Evolutionary conservation across 2,329 filamentous ascomycete species (phyloP).

Genomic region (Xylaria sp.): DNA sequence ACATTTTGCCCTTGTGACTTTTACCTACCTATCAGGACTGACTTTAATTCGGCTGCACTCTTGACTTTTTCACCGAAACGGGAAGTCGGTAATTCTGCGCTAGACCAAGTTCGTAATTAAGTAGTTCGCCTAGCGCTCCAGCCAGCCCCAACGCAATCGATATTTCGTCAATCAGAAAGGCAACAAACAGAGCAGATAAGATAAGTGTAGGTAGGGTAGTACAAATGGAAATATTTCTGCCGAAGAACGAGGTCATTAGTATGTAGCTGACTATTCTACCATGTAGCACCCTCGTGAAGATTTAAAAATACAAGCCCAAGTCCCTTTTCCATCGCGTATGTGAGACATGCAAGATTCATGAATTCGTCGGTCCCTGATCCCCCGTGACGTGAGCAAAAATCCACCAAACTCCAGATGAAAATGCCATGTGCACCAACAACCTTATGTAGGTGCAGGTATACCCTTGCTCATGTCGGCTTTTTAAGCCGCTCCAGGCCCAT

Average conservation of each 20-base stretch:
- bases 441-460: slow-evolving; percentile 10
- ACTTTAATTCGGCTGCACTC: neutral
- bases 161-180: neutral
- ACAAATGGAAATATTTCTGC: slow-evolving; percentile 9
- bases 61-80: slow-evolving; percentile 5
- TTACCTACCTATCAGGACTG: too few relatives aligned
- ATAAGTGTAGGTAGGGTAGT: slow-evolving; percentile 4
- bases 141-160: neutral
- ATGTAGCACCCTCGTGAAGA: neutral
- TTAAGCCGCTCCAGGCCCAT: neutral
- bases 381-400: slow-evolving; percentile 21
- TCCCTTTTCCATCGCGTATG: slow-evolving; percentile 20
- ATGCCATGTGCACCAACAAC: slow-evolving; percentile 30
- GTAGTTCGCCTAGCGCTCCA: slow-evolving; percentile 17
- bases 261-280: slow-evolving; percentile 5
- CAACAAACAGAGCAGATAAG: neutral
- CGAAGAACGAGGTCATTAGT: neutral
- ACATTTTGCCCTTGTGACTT: too few relatives aligned
- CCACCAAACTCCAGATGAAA: slow-evolving; percentile 36
- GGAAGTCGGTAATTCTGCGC: slow-evolving; percentile 20
- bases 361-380: slow-evolving; percentile 29
- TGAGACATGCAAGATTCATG: slow-evolving; percentile 24
- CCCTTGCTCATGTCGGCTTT: slow-evolving; percentile 7
- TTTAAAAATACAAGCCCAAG: slow-evolving; percentile 13
- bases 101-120: slow-evolving; percentile 27